These are phyloP conservation scores for Kluyveromyces nonfermentans DNA, from an alignment of 805 yeast genomes.

Conservation along the genomic window DNA sequence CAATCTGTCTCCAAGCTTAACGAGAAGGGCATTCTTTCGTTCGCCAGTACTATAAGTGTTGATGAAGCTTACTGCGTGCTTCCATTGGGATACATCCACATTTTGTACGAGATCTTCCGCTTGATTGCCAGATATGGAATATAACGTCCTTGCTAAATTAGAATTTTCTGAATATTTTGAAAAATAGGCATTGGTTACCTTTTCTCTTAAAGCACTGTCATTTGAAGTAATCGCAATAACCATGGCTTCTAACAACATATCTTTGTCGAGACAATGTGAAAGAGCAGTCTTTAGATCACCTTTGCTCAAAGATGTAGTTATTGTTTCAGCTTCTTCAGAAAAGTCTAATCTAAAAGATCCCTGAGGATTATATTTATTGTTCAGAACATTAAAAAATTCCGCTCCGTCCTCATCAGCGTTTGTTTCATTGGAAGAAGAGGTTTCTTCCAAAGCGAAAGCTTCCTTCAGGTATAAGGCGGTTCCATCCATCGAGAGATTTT, in stretches of 20 bases:
- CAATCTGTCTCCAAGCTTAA: constrained; percentile 72
- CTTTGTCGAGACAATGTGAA: constrained; percentile 51
- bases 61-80: constrained; percentile 63
- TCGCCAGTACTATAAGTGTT: constrained; percentile 42
- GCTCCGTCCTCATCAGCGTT: constrained; percentile 25
- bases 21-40: constrained; percentile 45
- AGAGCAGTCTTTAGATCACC: constrained; percentile 65
- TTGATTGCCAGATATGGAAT: constrained; percentile 47
- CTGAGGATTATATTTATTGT: constrained; percentile 35
- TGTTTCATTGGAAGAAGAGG: constrained; percentile 11
- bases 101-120: constrained; percentile 65
- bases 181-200: constrained; percentile 67
- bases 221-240: constrained; percentile 65
- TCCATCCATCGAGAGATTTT: constrained; percentile 42
- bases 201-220: constrained; percentile 45
- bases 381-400: constrained; percentile 31
- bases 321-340: constrained; percentile 29
- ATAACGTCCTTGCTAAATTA: constrained; percentile 64
- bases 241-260: constrained; percentile 67
- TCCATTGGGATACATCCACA: constrained; percentile 76
- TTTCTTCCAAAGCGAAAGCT: constrained; percentile 28
- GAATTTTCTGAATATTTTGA: constrained; percentile 38
- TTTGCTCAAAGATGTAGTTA: constrained; percentile 43
- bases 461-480: constrained; percentile 41
- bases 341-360: constrained; percentile 44